Evolutionary conservation across 352 stramenopile genomes (phyloP).

Genomic region (Pythium inflatum): DNA sequence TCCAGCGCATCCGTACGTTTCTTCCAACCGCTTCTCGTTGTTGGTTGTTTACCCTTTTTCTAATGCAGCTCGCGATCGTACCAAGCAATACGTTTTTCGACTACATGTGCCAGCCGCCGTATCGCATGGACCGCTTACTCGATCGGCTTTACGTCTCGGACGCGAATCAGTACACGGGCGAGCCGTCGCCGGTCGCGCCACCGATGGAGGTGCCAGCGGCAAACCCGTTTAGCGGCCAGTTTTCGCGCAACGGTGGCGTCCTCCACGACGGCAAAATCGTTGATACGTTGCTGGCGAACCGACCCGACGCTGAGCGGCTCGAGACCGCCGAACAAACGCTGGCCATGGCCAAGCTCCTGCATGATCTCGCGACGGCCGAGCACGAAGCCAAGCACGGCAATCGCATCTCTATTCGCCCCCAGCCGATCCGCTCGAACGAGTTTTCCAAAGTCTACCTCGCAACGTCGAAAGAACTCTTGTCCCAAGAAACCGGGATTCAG

Average conservation of each 20-base stretch:
- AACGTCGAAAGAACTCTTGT: slow-evolving; percentile 69
- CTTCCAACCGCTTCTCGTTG: background rate
- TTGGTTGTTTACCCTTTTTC: too few relatives aligned
- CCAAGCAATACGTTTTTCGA: slow-evolving; percentile 57
- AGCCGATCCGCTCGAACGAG: slow-evolving; percentile 51
- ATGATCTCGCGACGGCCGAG: slow-evolving; percentile 73
- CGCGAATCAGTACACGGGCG: slow-evolving; percentile 38
- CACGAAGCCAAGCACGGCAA: slow-evolving; percentile 65
- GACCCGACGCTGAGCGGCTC: slow-evolving; percentile 46
- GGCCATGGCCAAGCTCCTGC: slow-evolving; percentile 75
- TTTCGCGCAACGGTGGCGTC: slow-evolving; percentile 53
- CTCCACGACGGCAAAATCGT: slow-evolving; percentile 49
- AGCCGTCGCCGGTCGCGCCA: slow-evolving; percentile 18
- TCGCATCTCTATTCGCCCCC: slow-evolving; percentile 59
- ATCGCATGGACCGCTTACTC: slow-evolving; percentile 53
- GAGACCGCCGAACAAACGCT: slow-evolving; percentile 75
- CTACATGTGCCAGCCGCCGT: slow-evolving; percentile 55
- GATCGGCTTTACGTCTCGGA: slow-evolving; percentile 47
- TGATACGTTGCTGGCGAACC: slow-evolving; percentile 41
- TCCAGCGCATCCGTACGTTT: slow-evolving; percentile 39
- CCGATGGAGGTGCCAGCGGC: slow-evolving; percentile 21
- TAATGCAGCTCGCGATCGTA: slow-evolving; percentile 10
- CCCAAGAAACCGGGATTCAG: slow-evolving; percentile 54
- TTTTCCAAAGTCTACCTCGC: slow-evolving; percentile 75
- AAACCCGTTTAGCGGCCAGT: slow-evolving; percentile 60